phyloP scores from a whole-genome alignment of 495 filamentous ascomycete genomes.

The Penicillium ochrochloron region DNA sequence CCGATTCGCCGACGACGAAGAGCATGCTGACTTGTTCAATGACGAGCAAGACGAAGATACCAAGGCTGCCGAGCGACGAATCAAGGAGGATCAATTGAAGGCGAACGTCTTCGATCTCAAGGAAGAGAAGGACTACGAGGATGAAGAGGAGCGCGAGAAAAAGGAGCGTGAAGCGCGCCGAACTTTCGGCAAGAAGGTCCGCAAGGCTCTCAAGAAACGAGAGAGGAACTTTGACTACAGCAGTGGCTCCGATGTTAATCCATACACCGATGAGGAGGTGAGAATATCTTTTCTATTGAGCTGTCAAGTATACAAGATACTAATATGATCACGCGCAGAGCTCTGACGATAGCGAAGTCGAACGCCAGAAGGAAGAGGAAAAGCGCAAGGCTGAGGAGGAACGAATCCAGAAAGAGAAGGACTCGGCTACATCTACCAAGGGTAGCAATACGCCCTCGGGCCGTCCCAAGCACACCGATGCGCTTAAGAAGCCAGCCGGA shows the following conservation, averaged over 20 bases:
- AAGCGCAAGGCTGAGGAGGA: conserved; percentile 73
- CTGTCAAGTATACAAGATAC: background rate
- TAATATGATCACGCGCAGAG: conserved; percentile 34
- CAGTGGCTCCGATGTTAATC: conserved; percentile 72
- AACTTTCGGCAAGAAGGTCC: conserved; percentile 72
- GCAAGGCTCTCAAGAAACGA: conserved; percentile 78
- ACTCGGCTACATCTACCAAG: conserved; percentile 67
- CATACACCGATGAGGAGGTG: conserved; percentile 67
- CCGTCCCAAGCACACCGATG: conserved; percentile 52
- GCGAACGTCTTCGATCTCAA: conserved; percentile 87
- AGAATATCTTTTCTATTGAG: background rate
- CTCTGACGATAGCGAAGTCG: conserved; percentile 52
- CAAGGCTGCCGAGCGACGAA: conserved; percentile 81
- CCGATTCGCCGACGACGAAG: conserved; percentile 86
- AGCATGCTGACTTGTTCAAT: conserved; percentile 76
- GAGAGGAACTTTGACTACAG: conserved; percentile 88
- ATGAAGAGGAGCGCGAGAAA: conserved; percentile 72
- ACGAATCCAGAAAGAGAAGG: conserved; percentile 46
- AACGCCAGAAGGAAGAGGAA: conserved; percentile 69
- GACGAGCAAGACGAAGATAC: conserved; percentile 79
- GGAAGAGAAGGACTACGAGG: conserved; percentile 84
- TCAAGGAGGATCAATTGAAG: conserved; percentile 84
- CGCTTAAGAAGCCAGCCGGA: conserved; percentile 60
- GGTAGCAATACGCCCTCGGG: conserved; percentile 78
- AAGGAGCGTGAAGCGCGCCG: conserved; percentile 68